Conservation (phyloP, 306 rosid genomes). For the Pyrus bretschneideri region DNA sequence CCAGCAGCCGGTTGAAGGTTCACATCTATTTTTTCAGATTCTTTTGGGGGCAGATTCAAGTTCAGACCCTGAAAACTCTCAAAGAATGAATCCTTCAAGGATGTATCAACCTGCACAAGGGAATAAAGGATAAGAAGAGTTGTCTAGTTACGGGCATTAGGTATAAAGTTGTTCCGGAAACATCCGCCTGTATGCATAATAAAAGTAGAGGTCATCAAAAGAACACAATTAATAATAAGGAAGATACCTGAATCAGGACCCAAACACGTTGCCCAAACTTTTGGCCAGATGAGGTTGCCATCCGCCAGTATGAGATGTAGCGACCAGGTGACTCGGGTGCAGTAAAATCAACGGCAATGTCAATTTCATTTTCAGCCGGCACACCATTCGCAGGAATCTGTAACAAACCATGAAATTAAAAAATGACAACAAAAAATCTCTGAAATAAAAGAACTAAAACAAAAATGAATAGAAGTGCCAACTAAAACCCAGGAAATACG, state of each 20-base stretch:
- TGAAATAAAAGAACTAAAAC: not conserved
- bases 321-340: conserved; percentile 71
- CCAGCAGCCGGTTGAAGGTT: conserved; percentile 35
- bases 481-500: not conserved
- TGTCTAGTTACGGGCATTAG: not conserved
- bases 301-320: conserved; percentile 77
- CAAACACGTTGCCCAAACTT: conserved; percentile 89
- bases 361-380: conserved; percentile 46
- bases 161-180: conserved; percentile 15
- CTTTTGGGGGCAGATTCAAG: conserved; percentile 52
- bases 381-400: conserved; percentile 62
- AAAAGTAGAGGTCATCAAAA: not conserved
- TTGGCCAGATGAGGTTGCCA: conserved; percentile 67
- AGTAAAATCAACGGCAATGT: conserved; percentile 72
- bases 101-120: conserved; percentile 61
- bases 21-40: conserved; percentile 35
- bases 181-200: conserved; percentile 40
- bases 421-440: not conserved
- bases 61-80: conserved; percentile 44
- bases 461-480: not conserved
- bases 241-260: conserved; percentile 73
- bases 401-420: not conserved
- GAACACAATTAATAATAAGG: not conserved
- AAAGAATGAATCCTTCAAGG: conserved; percentile 36
- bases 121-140: not conserved